Evolutionary conservation across 345 rosid species (phyloP).

Genomic region (Ceriops zippeliana): DNA sequence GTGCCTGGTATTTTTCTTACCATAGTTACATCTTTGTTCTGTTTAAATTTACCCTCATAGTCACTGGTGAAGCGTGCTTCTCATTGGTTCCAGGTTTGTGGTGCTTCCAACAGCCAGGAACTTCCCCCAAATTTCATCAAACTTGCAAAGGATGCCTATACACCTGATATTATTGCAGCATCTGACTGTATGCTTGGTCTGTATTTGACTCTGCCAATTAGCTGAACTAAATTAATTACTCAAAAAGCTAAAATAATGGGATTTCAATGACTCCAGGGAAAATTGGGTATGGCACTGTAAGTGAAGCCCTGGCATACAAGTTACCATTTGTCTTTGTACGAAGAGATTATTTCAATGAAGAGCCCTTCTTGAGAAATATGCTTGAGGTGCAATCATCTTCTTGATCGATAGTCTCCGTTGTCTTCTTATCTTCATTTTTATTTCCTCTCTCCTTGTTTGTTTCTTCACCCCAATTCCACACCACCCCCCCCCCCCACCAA

Average conservation of each 20-base stretch:
- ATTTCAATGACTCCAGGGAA: conserved; percentile 62
- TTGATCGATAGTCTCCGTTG: neutral
- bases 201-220: conserved; percentile 27
- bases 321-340: conserved; percentile 95
- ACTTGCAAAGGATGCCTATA: conserved; percentile 92
- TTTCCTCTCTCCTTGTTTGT: neutral
- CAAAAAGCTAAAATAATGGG: neutral
- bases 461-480: neutral
- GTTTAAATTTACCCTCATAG: conserved; percentile 8
- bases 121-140: conserved; percentile 90
- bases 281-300: conserved; percentile 97
- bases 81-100: conserved; percentile 70
- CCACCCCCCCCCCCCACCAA: conserved; percentile 4
- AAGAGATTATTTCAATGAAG: conserved; percentile 97
- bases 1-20: conserved; percentile 61
- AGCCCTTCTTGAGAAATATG: conserved; percentile 94
- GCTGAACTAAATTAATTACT: conserved; percentile 12
- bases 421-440: neutral
- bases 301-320: conserved; percentile 91
- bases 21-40: neutral
- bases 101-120: conserved; percentile 76
- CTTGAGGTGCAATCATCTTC: conserved; percentile 56
- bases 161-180: conserved; percentile 98
- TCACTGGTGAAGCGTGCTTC: conserved; percentile 14
- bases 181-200: conserved; percentile 99